A percentile compares a stretch with the other conserved stretches of the same genome.
Conservation (phyloP, 1,139 yeast genomes). For the Tardiomyces digboiensis region DNA sequence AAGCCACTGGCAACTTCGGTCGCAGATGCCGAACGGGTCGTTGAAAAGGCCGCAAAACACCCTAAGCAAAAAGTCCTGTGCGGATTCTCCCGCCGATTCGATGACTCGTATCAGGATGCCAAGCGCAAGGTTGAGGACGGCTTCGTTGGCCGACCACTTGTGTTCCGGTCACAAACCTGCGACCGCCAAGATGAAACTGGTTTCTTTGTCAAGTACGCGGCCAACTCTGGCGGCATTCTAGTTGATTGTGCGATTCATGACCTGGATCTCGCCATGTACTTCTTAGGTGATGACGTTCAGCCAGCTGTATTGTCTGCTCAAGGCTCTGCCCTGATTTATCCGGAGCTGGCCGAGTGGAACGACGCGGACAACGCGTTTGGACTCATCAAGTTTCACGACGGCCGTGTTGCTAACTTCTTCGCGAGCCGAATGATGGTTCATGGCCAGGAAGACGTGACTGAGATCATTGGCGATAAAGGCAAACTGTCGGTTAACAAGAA, state of each 20-base stretch:
- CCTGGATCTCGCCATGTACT: conserved; percentile 13
- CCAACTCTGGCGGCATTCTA: conserved; percentile 15
- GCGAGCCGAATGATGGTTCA: conserved; percentile 17
- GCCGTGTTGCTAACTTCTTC: conserved; percentile 13
- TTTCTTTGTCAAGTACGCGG: conserved; percentile 12
- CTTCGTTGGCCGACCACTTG: conserved; percentile 9
- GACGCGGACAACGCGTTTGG: conserved; percentile 16
- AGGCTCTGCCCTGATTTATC: conserved; percentile 12
- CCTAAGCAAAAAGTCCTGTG: conserved; percentile 14
- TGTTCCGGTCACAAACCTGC: conserved; percentile 13
- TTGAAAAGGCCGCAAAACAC: conserved; percentile 10
- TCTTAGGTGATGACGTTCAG: conserved; percentile 13
- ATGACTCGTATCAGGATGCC: conserved; percentile 14
- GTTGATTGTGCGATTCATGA: conserved; percentile 18
- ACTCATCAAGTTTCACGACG: conserved; percentile 14
- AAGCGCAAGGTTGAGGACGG: conserved; percentile 11
- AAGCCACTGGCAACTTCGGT: conserved; percentile 13
- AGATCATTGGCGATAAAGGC: conserved; percentile 15
- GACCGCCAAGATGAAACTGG: conserved; percentile 12
- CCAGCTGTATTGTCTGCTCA: conserved; percentile 12
- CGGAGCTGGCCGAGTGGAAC: conserved; percentile 12
- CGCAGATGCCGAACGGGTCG: conserved; percentile 11
- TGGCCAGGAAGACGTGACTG: conserved; percentile 16
- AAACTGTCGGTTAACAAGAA: conserved; percentile 14
- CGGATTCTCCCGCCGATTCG: conserved; percentile 16